Base-by-base conservation (phyloP, 495 filamentous ascomycete genomes). In the Cryomyces antarcticus region DNA sequence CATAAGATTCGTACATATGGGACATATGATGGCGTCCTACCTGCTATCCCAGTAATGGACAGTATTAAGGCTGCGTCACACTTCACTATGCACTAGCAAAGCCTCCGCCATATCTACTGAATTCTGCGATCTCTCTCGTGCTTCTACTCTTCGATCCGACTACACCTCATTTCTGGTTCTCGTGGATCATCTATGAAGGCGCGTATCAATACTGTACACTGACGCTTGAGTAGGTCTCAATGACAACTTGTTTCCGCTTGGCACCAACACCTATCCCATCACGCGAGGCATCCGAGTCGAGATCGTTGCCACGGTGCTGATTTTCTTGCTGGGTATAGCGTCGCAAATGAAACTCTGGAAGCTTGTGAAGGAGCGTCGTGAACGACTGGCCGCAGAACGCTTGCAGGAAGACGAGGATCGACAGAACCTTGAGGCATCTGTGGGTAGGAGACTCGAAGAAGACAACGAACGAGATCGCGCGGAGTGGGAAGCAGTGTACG, bases 281-380 rank as follows among this genome's bases (percentile, higher is more conserved):
- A 94, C 88, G 0, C 77, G 80, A 37, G 82, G 82, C 7, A 89
- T 94, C 34, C 70, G 71, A 7, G 88, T 88, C 24, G 88, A 96
- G 52, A 71, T 86, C 37, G 88, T 86, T 0, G 67, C 68, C 3
- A 87, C 77, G 6, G 63, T 94, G 35, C 63, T 94, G 0, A 58
- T 93, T 6, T 78, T 71, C 38, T 55, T 82, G 5, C 56, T 84
- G 5, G 85, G 88, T 10, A 63, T 92, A 7, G 69, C 89, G 36
- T 92, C 82, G 3, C 88, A 95, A 57, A 61, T 93, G 47, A 78
- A 75, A 45, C 62, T 95, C 6, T 95, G 88, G 88, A 80, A 78
- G 41, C 66, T 94, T n/a, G 71, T 95, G 41, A 77, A 79, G 49
- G 71, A 82, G 42, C 68, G 77, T 39, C 65, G 82, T 13, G 68